phyloP scores from a whole-genome alignment of 768 basidiomycete genomes.

The Mycena belliarum region DNA sequence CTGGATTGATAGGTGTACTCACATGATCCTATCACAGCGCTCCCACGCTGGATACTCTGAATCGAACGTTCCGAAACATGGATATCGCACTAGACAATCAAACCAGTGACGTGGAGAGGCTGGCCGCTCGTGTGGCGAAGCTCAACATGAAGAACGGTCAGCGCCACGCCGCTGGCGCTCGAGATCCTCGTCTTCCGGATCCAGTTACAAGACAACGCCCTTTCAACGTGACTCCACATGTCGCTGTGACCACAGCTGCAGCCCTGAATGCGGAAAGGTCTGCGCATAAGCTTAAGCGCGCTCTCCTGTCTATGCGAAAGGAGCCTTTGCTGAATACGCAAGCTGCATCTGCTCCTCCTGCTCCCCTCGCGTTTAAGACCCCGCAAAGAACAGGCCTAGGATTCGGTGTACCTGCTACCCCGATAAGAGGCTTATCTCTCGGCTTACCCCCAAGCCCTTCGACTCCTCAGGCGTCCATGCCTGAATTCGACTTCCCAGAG shows the following conservation, averaged over 20 bases:
- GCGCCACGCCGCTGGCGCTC: slow-evolving; percentile 22
- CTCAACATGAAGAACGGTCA: slow-evolving; percentile 39
- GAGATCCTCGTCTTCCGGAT: slow-evolving; percentile 46
- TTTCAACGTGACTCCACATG: slow-evolving; percentile 56
- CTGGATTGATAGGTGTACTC: neutral
- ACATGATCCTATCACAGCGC: slow-evolving; percentile 48
- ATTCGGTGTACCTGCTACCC: slow-evolving; percentile 6
- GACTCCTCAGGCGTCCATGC: slow-evolving; percentile 16
- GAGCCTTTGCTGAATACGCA: slow-evolving; percentile 69
- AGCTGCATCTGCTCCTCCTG: slow-evolving; percentile 38
- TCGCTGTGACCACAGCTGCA: slow-evolving; percentile 75
- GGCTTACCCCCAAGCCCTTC: neutral
- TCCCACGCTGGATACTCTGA: slow-evolving; percentile 83
- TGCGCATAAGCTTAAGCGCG: slow-evolving; percentile 68
- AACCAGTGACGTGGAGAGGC: slow-evolving; percentile 49
- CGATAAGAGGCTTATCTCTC: slow-evolving; percentile 1
- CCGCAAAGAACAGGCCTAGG: slow-evolving; percentile 30
- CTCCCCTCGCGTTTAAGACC: slow-evolving; percentile 39
- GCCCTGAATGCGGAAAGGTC: slow-evolving; percentile 81
- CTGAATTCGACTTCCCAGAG: slow-evolving; percentile 36
- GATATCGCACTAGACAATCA: slow-evolving; percentile 70
- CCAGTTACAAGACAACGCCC: slow-evolving; percentile 38
- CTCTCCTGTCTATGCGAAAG: slow-evolving; percentile 58
- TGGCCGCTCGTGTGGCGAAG: slow-evolving; percentile 54
- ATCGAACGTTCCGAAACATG: slow-evolving; percentile 84